These are phyloP conservation scores for Phytophthora hibernalis DNA, from an alignment of 352 stramenopile genomes.

Conservation along the genomic window DNA sequence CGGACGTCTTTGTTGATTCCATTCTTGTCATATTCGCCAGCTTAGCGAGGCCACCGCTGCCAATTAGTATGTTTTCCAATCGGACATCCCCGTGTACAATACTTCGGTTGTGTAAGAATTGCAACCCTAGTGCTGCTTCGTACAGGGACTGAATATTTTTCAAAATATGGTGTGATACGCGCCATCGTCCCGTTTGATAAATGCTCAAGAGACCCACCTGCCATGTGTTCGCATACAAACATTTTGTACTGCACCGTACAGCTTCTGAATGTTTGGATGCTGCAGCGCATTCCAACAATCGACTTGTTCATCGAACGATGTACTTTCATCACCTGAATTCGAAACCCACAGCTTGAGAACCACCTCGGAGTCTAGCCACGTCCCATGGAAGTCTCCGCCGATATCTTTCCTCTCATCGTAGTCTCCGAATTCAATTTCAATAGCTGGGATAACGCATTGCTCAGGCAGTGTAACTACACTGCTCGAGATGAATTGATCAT, in stretches of 20 bases:
- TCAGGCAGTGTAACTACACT: too few relatives aligned
- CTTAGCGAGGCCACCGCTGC: conserved; percentile 12
- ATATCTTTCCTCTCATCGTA: not conserved
- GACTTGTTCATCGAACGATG: conserved; percentile 7
- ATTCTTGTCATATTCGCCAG: conserved; percentile 1
- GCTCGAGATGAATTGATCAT: too few relatives aligned
- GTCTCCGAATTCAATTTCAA: conserved; percentile 22
- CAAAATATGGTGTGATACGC: too few relatives aligned
- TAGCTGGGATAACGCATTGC: conserved; percentile 9
- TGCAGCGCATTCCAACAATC: conserved; percentile 14
- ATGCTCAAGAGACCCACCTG: not conserved
- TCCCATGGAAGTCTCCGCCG: conserved; percentile 15
- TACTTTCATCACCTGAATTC: not conserved
- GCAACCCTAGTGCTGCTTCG: conserved; percentile 15
- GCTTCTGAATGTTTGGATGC: conserved; percentile 18
- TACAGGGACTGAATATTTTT: not conserved
- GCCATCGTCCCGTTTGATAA: not conserved
- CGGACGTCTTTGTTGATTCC: not conserved
- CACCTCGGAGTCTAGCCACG: conserved; percentile 21
- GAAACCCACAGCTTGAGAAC: conserved; percentile 13
- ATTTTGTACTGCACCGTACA: conserved; percentile 14
- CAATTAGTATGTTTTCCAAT: conserved; percentile 16
- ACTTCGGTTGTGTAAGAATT: conserved; percentile 18
- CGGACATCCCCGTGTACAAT: conserved; percentile 9
- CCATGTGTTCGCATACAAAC: conserved; percentile 13